A percentile compares a stretch with the other conserved stretches of the same genome.
Evolutionary conservation across 371 early-diverging fungal species (phyloP).

Genomic region (Circinella minor): DNA sequence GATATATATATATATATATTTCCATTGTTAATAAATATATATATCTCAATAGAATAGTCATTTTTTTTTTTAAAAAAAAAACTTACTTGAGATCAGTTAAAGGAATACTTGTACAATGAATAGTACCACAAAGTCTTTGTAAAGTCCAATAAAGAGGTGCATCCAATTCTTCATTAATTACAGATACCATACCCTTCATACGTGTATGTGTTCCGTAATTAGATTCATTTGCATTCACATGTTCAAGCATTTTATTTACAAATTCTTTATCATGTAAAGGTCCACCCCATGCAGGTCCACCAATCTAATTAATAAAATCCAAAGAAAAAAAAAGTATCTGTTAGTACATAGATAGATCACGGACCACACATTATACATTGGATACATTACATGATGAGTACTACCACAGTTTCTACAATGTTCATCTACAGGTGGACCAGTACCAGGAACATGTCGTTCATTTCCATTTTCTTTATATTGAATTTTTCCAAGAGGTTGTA

Average conservation of each 20-base stretch:
- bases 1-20: no score
- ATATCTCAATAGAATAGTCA: neutral
- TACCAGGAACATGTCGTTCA: constrained; percentile 61
- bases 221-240: constrained; percentile 60
- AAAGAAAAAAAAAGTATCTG: constrained; percentile 9
- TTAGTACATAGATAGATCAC: neutral
- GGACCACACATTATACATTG: no score
- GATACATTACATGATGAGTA: constrained; percentile 62
- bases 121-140: constrained; percentile 59
- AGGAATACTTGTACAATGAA: constrained; percentile 69
- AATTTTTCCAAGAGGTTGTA: constrained; percentile 74
- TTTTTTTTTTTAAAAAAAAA: neutral
- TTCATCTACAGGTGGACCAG: constrained; percentile 66
- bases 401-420: constrained; percentile 78
- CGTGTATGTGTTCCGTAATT: constrained; percentile 81
- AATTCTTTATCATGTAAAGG: constrained; percentile 86
- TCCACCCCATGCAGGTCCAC: constrained; percentile 96
- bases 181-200: constrained; percentile 95
- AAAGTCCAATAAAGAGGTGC: constrained; percentile 85
- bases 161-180: constrained; percentile 87
- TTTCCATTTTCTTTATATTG: constrained; percentile 54
- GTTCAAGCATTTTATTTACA: constrained; percentile 72
- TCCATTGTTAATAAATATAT: no score
- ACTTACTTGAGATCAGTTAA: constrained; percentile 46
- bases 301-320: constrained; percentile 52